Percentiles rank a stretch among this genome's conserved stretches.
These are phyloP conservation scores for Neurospora sp. DNA, from an alignment of 495 filamentous ascomycete species.

Conservation along the genomic window DNA sequence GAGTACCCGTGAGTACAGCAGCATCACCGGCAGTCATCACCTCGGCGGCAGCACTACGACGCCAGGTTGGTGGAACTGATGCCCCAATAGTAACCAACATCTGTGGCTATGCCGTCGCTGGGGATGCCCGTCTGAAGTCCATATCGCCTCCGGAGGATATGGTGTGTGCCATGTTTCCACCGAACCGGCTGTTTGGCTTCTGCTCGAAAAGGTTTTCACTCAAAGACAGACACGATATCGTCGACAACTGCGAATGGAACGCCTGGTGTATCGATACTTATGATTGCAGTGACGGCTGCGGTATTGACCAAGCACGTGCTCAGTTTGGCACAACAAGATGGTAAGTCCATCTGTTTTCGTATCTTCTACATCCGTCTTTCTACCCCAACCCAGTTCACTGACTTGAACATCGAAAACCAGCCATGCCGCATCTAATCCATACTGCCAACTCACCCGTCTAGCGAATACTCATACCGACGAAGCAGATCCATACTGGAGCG, in stretches of 20 bases:
- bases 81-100: not conserved
- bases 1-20: not conserved
- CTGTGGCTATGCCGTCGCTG: not conserved
- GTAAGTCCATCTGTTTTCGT: not conserved
- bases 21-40: not conserved
- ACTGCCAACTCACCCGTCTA: not conserved
- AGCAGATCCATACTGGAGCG: not conserved
- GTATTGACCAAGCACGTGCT: not conserved
- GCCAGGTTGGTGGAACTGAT: not conserved
- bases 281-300: not conserved
- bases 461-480: not conserved
- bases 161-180: not conserved
- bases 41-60: not conserved
- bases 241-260: not conserved
- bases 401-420: not conserved
- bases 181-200: not conserved
- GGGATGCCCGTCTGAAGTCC: not conserved
- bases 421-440: not conserved
- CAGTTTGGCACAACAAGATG: not conserved
- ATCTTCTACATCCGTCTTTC: not conserved
- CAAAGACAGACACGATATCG: not conserved
- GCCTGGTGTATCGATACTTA: not conserved
- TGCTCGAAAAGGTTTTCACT: not conserved
- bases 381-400: not conserved
- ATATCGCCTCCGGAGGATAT: not conserved